phyloP scores from a whole-genome alignment of 495 filamentous ascomycete species.

The Xylaria grammica region DNA sequence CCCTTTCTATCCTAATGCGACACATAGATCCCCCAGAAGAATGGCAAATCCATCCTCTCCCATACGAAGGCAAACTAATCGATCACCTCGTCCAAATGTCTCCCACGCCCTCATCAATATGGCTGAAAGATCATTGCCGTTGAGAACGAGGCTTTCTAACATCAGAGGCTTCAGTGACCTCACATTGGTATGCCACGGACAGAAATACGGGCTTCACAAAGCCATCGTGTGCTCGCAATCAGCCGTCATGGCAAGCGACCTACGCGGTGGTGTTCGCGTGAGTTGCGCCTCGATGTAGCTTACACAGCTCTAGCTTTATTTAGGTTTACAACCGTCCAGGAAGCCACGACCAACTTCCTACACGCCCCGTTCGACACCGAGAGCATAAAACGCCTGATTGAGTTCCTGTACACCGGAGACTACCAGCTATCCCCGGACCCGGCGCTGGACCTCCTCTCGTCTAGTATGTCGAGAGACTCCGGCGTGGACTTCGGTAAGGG shows the following conservation, averaged over 20 bases:
- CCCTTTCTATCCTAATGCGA: background rate
- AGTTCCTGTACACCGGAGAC: constrained; percentile 9
- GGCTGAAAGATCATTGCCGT: background rate
- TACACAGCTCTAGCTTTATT: too few relatives aligned
- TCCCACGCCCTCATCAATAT: background rate
- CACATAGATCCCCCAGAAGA: too few relatives aligned
- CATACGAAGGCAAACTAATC: background rate
- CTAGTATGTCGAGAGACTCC: background rate
- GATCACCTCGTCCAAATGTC: background rate
- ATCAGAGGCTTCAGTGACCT: background rate
- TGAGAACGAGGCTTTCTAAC: background rate
- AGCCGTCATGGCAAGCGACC: background rate
- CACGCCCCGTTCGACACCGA: background rate
- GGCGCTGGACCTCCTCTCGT: background rate
- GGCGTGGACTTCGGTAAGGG: too few relatives aligned
- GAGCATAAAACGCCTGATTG: background rate
- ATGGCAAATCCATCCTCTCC: background rate
- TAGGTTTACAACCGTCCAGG: background rate
- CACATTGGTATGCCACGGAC: background rate
- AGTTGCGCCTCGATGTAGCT: background rate
- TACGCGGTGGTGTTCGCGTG: background rate
- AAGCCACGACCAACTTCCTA: background rate
- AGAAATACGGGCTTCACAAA: background rate
- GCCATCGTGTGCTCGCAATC: background rate
- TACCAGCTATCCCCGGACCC: background rate